These are phyloP conservation scores for Aspergillus eucalypticola DNA, from an alignment of 2,329 filamentous ascomycete genomes.

Conservation along the genomic window DNA sequence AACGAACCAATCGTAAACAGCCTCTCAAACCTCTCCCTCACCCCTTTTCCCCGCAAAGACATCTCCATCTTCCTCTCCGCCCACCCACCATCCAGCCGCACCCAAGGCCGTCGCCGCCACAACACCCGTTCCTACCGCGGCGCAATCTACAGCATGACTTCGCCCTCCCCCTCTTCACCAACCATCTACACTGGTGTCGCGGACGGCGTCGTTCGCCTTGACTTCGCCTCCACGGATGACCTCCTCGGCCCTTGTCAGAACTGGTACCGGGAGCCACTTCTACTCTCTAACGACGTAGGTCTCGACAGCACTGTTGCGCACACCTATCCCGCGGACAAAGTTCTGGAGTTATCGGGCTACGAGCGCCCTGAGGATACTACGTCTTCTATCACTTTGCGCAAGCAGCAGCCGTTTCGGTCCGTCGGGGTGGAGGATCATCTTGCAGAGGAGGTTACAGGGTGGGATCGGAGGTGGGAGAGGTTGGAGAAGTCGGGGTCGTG, in stretches of 20 bases:
- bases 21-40: constrained; percentile 1
- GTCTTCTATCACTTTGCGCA: constrained; percentile 36
- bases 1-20: background rate
- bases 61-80: constrained; percentile 48
- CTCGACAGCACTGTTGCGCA: constrained; percentile 15
- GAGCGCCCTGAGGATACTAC: constrained; percentile 43
- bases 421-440: constrained; percentile 21
- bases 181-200: constrained; percentile 49
- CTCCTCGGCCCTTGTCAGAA: constrained; percentile 29
- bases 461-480: constrained; percentile 42
- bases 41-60: constrained; percentile 29
- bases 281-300: constrained; percentile 28
- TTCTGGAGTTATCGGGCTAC: constrained; percentile 45
- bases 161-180: constrained; percentile 46
- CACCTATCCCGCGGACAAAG: constrained; percentile 12
- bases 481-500: constrained; percentile 31
- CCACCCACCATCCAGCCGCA: constrained; percentile 19
- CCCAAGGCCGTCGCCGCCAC: constrained; percentile 17
- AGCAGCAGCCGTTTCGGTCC: constrained; percentile 33
- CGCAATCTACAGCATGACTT: constrained; percentile 47
- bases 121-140: constrained; percentile 41
- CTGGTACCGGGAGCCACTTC: constrained; percentile 34
- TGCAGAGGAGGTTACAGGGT: constrained; percentile 31
- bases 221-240: constrained; percentile 49
- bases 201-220: constrained; percentile 44